phyloP scores from a whole-genome alignment of 768 basidiomycete genomes.

The Trametes gibbosa region DNA sequence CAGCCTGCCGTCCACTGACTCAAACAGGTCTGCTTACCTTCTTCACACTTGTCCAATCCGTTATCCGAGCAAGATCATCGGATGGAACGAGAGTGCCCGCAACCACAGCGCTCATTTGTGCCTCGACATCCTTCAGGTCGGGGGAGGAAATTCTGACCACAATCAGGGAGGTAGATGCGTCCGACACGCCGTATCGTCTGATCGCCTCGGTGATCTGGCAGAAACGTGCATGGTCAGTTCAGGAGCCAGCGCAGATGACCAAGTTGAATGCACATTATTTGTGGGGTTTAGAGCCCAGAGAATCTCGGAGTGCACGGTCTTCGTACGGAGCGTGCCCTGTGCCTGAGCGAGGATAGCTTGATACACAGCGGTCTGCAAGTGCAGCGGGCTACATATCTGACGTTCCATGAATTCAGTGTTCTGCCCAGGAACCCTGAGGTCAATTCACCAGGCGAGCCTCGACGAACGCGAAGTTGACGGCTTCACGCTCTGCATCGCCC shows the following conservation, averaged over 20 bases:
- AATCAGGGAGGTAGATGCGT: slow-evolving; percentile 58
- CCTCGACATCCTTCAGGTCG: slow-evolving; percentile 40
- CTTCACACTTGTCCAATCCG: slow-evolving; percentile 72
- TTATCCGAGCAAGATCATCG: slow-evolving; percentile 41
- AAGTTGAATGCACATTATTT: slow-evolving; percentile 57
- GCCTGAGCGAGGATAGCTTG: slow-evolving; percentile 74
- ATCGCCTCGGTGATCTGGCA: slow-evolving; percentile 87
- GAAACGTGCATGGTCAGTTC: not conserved
- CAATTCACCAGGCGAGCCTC: slow-evolving; percentile 77
- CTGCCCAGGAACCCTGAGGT: not conserved
- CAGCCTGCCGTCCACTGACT: not conserved
- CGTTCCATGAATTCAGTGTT: not conserved
- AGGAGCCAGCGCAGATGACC: not conserved
- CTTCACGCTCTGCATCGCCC: slow-evolving; percentile 67
- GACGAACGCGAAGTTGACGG: slow-evolving; percentile 90
- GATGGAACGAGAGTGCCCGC: slow-evolving; percentile 54
- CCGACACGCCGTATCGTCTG: slow-evolving; percentile 79
- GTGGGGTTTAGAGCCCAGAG: slow-evolving; percentile 85
- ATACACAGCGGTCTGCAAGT: slow-evolving; percentile 80
- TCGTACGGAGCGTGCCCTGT: slow-evolving; percentile 65
- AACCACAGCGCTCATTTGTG: slow-evolving; percentile 57
- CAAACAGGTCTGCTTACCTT: slow-evolving; percentile 50
- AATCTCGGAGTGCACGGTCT: slow-evolving; percentile 88
- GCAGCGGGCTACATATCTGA: slow-evolving; percentile 78
- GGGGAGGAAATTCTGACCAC: slow-evolving; percentile 64